Evolutionary conservation across 2,329 filamentous ascomycete species (phyloP).

Genomic region (Didymella pomorum): DNA sequence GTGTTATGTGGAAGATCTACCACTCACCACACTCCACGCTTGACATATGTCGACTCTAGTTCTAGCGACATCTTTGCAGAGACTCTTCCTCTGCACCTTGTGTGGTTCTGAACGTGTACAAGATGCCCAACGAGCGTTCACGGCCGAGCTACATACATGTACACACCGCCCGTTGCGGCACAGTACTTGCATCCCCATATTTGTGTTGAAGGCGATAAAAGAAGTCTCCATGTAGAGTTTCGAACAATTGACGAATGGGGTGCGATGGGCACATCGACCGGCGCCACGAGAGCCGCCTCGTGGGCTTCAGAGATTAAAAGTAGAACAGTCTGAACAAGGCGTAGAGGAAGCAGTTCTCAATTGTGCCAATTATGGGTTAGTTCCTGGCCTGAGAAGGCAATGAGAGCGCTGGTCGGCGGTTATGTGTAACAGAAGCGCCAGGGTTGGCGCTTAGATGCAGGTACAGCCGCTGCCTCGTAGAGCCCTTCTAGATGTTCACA

Average conservation of each 20-base stretch:
- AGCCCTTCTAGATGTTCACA: not conserved
- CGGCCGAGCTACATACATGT: not conserved
- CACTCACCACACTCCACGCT: constrained; percentile 11
- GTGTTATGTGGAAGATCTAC: no score
- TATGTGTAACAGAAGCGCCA: constrained; percentile 15
- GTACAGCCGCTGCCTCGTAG: not conserved
- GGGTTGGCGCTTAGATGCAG: constrained; percentile 9
- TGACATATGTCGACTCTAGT: constrained; percentile 6
- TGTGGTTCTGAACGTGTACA: not conserved
- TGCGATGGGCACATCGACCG: not conserved
- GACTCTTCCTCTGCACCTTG: not conserved
- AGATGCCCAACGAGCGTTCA: not conserved
- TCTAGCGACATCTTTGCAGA: constrained; percentile 8
- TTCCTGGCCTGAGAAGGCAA: not conserved
- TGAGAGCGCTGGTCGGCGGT: not conserved
- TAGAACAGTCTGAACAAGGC: not conserved
- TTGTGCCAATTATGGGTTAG: not conserved
- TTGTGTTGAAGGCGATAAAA: not conserved
- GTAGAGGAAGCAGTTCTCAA: not conserved
- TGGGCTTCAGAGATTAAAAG: not conserved
- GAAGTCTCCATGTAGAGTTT: not conserved
- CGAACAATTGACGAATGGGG: constrained; percentile 1
- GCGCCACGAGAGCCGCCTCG: not conserved
- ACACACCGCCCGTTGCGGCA: constrained; percentile 4
- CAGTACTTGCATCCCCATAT: not conserved